Evolutionary conservation across 2,329 filamentous ascomycete genomes (phyloP).

Genomic region (Rhynchosporium agropyri): DNA sequence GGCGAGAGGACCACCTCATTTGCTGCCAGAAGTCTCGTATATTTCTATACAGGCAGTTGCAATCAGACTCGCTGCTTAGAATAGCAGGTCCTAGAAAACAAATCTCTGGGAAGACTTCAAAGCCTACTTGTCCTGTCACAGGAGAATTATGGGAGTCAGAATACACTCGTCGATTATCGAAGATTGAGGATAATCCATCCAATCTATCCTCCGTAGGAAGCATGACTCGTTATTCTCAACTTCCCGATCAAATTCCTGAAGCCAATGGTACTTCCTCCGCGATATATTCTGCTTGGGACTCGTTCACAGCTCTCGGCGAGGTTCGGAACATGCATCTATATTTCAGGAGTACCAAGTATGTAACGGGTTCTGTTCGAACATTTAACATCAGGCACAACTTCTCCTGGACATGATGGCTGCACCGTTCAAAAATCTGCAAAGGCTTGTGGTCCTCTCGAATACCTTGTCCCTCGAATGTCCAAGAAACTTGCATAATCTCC

Average conservation of each 20-base stretch:
- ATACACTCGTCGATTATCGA: background rate
- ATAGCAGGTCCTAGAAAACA: constrained; percentile 3
- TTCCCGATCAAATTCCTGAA: too few relatives aligned
- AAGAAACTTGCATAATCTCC: constrained; percentile 16
- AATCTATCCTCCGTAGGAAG: background rate
- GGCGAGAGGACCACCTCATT: background rate
- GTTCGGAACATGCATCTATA: constrained; percentile 16
- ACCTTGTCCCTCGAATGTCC: constrained; percentile 17
- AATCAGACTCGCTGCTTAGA: constrained; percentile 9
- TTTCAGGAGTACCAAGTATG: background rate
- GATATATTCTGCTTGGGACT: constrained; percentile 12
- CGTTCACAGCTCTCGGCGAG: constrained; percentile 14
- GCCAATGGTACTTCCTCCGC: background rate
- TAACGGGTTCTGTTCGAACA: background rate
- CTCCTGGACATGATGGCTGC: constrained; percentile 24
- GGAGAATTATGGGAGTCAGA: background rate
- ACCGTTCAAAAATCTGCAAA: constrained; percentile 11
- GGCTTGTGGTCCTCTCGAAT: constrained; percentile 14
- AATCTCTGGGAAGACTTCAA: background rate
- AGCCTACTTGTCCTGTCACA: background rate
- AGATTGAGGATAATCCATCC: background rate
- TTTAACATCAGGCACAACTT: constrained; percentile 21
- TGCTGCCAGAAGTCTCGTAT: constrained; percentile 14
- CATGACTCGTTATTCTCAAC: too few relatives aligned
- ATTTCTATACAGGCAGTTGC: constrained; percentile 1